These are phyloP conservation scores for Phytophthora megakarya DNA, from an alignment of 352 stramenopile genomes.

Conservation along the genomic window DNA sequence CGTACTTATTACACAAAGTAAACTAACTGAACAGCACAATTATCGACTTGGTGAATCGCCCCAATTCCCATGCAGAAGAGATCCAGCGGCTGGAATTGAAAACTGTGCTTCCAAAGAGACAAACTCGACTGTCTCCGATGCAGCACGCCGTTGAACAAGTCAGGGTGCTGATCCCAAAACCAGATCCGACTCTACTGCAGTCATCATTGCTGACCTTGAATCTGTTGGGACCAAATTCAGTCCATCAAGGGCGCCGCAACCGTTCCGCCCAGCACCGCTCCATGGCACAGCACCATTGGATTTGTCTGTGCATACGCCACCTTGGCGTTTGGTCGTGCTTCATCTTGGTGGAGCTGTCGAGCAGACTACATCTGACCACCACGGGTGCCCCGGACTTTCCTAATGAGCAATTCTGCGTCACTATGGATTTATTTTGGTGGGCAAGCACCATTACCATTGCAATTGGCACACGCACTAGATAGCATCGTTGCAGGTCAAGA, in stretches of 20 bases:
- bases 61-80: no score
- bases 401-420: background rate
- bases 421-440: background rate
- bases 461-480: constrained; percentile 1
- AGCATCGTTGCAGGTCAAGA: no score
- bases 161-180: no score
- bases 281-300: constrained; percentile 5
- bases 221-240: no score
- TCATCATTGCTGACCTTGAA: no score
- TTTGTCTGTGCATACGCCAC: constrained; percentile 5
- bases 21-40: no score
- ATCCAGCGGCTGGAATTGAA: no score
- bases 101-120: no score
- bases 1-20: no score
- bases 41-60: no score
- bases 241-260: background rate
- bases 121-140: no score
- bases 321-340: background rate
- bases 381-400: background rate
- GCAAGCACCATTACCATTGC: background rate
- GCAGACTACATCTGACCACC: constrained; percentile 20
- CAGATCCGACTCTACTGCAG: background rate
- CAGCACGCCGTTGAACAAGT: no score
- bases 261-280: constrained; percentile 6
- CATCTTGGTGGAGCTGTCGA: constrained; percentile 4